Base-by-base conservation (phyloP, 371 early-diverging fungal genomes). In the Haplosporangium sp. region DNA sequence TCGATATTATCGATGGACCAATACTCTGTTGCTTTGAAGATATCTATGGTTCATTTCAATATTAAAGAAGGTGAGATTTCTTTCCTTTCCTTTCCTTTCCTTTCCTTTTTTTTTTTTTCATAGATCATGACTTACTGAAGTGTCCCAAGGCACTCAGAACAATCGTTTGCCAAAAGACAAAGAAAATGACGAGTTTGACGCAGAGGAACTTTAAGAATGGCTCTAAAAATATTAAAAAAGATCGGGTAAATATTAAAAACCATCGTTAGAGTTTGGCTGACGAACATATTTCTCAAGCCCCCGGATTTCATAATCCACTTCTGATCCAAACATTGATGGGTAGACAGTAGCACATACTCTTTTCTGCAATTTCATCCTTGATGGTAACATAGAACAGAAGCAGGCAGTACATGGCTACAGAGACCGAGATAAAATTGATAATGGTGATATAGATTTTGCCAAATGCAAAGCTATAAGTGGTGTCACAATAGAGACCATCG, bases 371-470 rank as follows among this genome's bases (percentile, higher is more conserved):
- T 42, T 72, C 82, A n/a, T 13, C 17, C 48, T 74, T 90, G 47
- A 91, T 83, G 5, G 85, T 82, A 3, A 90, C 77, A 47, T 88
- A 89, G 27, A 91, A 72, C 61, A 90, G 67, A 71, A 78, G 86
- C 19, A 84, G 74, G 7, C 70, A 72, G 45, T 84, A 84, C 84
- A 84, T 78, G 55, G 84, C 84, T 8, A 82, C 71, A 2, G 83
- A 65, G 59, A 84, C 83, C 17, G 78, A 72, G 20, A 47, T 58
- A 70, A 84, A 84, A 63, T 74, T 72, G 65, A 90, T 77, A 52
- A 77, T 61, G 19, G 82, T 83, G 35, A 90, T 64, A 81, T 87
- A 92, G 19, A 92, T 72, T 70, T 86, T 83, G 15, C 89, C 91
- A 71, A 87, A 90, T 57, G 71, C 74, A 52, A 89, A 87, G 11